Evolutionary conservation across 768 basidiomycete genomes (phyloP), one percentile per base, ranked within the genome.

Genomic region (Russula virescens): DNA sequence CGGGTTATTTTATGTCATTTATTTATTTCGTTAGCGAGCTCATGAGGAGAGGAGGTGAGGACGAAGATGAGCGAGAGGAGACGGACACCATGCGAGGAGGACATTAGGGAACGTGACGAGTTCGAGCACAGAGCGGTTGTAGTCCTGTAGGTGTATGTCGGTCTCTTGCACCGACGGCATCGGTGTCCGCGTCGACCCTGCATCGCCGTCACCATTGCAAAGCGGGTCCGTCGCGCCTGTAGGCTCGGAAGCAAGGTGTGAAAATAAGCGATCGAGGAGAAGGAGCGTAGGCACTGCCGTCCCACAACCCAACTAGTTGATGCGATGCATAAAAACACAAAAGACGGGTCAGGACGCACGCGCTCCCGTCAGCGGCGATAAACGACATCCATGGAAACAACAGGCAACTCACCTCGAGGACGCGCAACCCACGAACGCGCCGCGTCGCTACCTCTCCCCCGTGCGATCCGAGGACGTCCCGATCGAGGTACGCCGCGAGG

Each of bases 291-390:
- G 96, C 0, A 97, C 74, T 0, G 88, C 90, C 0, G 96, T 98
- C 21, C 96, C 96, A 71, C 96, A 98, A 1, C 96, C 96, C 55
- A 97, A 73, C 94, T 98, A 59, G 5, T 10, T n/a, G n/a, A n/a
- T n/a, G n/a, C n/a, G 25, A 35, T 21, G 35, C 19, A 21, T 47
- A 19, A 14, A n/a, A 23, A 25, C n/a, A 8, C n/a, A 72, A 25
- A 26, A 26, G 18, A 38, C 8, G 13, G 38, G 38, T 5, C 38
- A 38, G 38, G 2, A 53, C 5, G 52, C 34, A 7, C 16, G 31
- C 46, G 16, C 23, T 14, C 45, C 35, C 34, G 11, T 58, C 59
- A 53, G 31, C 31, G 25, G 28, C 11, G 21, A 23, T 19, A 46
- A 16, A 16, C 5, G 7, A 18, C 18, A 19, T 1, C 10, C 23